Percentiles rank a stretch among this genome's conserved stretches.
Evolutionary conservation across 129 eudicot species (phyloP).

Genomic region (Flaveria ramosissima): DNA sequence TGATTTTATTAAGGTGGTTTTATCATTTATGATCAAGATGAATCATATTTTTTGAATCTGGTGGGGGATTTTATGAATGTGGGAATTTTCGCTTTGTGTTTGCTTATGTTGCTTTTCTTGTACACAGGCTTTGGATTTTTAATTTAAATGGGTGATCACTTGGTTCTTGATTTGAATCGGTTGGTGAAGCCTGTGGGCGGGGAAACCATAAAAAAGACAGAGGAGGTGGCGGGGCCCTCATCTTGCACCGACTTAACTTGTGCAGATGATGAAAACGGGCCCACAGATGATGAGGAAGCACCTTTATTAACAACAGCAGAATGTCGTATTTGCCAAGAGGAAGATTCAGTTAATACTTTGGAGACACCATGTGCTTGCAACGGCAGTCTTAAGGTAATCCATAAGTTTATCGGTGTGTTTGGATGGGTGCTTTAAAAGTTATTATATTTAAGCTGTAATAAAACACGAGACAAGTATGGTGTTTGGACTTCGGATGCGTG

Average conservation of each 20-base stretch:
- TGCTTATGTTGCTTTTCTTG: background rate
- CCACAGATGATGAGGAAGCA: conserved; percentile 61
- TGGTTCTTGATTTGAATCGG: conserved; percentile 54
- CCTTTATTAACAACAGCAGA: conserved; percentile 70
- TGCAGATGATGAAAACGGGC: conserved; percentile 46
- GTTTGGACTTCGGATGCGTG: background rate
- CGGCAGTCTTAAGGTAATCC: conserved; percentile 86
- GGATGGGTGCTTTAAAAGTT: background rate
- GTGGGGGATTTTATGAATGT: background rate
- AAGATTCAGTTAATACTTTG: conserved; percentile 63
- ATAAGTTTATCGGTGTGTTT: background rate
- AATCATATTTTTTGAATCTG: background rate
- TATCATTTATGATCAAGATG: background rate
- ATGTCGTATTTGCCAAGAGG: conserved; percentile 98
- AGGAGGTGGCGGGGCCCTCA: conserved; percentile 53
- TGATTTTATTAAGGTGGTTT: background rate
- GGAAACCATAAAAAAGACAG: conserved; percentile 28
- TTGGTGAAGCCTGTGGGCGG: conserved; percentile 48
- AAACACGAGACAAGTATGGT: background rate
- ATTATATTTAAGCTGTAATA: background rate
- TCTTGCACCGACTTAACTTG: conserved; percentile 33
- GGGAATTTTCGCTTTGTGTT: background rate
- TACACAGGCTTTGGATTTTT: background rate
- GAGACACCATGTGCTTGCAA: conserved; percentile 91
- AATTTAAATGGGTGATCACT: conserved; percentile 55